These are phyloP conservation scores for Hypoxylon rubiginosum DNA, from an alignment of 2,329 filamentous ascomycete species.

Conservation along the genomic window DNA sequence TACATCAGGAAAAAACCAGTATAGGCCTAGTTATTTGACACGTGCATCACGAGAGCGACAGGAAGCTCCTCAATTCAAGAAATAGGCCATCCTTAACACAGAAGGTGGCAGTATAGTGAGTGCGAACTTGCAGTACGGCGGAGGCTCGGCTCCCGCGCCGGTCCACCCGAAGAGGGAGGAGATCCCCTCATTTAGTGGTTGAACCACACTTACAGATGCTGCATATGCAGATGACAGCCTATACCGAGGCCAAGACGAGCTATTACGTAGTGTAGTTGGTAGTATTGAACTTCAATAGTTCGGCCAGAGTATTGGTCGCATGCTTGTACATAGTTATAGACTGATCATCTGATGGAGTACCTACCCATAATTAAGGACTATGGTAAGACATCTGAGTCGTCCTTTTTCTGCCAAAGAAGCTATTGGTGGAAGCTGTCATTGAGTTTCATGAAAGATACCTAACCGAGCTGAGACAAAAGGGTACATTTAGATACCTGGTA, in stretches of 20 bases:
- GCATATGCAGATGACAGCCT: background rate
- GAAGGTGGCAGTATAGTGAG: constrained; percentile 28
- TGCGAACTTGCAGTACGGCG: background rate
- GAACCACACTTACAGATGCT: background rate
- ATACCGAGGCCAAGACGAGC: constrained; percentile 6
- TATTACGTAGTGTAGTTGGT: constrained; percentile 1
- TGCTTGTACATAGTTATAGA: background rate
- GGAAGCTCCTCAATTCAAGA: constrained; percentile 7
- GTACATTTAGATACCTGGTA: background rate
- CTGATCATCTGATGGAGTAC: background rate
- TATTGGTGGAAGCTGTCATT: too few species aligned
- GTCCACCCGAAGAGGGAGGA: constrained; percentile 3
- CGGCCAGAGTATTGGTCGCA: background rate
- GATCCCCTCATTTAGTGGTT: constrained; percentile 10
- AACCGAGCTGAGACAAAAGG: background rate
- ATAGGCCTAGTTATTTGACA: constrained; percentile 12
- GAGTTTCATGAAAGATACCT: too few species aligned
- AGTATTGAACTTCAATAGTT: constrained; percentile 6
- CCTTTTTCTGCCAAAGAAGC: background rate
- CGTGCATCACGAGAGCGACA: constrained; percentile 26
- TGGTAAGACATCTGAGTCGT: background rate
- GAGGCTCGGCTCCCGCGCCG: constrained; percentile 9
- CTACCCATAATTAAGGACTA: background rate
- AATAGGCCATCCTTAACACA: constrained; percentile 22
- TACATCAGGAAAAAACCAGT: background rate